Conservation (phyloP, 208 protist genomes). For the Leishmania guyanensis region DNA sequence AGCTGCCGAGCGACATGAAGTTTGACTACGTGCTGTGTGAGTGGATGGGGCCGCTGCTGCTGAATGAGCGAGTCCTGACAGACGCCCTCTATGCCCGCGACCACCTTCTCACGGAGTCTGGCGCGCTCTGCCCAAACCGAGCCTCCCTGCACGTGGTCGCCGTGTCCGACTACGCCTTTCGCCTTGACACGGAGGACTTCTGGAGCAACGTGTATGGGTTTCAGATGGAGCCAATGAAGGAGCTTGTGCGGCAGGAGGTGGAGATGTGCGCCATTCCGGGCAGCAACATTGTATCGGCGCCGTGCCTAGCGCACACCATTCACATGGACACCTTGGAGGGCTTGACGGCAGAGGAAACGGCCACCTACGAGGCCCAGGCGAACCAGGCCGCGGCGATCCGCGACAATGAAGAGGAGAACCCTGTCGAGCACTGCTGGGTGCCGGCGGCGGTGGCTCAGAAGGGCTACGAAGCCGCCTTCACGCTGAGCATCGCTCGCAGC, state of each 20-base stretch:
- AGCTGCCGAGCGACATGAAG: conserved; percentile 63
- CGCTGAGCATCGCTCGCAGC: conserved; percentile 45
- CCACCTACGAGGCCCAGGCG: conserved; percentile 39
- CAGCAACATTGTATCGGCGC: conserved; percentile 73
- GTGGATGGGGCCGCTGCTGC: conserved; percentile 88
- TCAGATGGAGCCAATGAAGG: conserved; percentile 90
- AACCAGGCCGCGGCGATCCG: conserved; percentile 26
- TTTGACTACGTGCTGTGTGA: conserved; percentile 92
- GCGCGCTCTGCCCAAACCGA: conserved; percentile 81
- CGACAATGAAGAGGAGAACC: conserved; percentile 47
- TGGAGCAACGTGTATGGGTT: conserved; percentile 95
- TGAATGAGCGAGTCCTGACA: conserved; percentile 78
- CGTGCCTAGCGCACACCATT: conserved; percentile 62
- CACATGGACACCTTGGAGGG: conserved; percentile 51
- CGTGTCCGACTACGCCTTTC: conserved; percentile 85
- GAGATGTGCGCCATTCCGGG: conserved; percentile 78
- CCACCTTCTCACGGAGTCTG: conserved; percentile 63
- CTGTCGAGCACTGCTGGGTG: conserved; percentile 44
- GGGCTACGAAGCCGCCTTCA: conserved; percentile 65
- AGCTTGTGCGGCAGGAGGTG: conserved; percentile 78
- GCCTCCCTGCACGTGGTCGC: conserved; percentile 85
- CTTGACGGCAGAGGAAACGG: conserved; percentile 44
- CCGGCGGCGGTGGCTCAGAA: conserved; percentile 44
- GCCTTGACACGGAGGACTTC: conserved; percentile 86
- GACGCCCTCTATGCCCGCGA: conserved; percentile 85